phyloP scores from a whole-genome alignment of 371 early-diverging fungal genomes.

The Umbelopsis sp. region DNA sequence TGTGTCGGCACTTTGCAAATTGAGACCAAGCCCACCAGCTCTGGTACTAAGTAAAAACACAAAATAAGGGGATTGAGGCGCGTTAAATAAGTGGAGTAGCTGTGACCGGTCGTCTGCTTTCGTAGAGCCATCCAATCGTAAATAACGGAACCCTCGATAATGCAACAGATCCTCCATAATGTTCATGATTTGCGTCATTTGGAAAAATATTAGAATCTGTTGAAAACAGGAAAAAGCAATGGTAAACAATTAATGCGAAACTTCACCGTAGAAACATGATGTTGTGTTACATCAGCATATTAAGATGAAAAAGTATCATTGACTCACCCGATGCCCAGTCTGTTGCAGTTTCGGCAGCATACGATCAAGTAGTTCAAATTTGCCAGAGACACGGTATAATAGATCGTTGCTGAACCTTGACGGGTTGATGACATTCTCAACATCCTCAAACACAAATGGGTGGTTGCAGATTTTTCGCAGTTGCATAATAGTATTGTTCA shows the following conservation, averaged over 20 bases:
- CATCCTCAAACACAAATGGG: slow-evolving; percentile 97
- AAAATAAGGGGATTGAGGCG: slow-evolving; percentile 81
- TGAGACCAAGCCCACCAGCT: slow-evolving; percentile 99
- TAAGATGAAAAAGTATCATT: not conserved
- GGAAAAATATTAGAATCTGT: slow-evolving; percentile 96
- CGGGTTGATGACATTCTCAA: slow-evolving; percentile 84
- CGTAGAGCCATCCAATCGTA: slow-evolving; percentile 97
- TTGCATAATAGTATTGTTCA: slow-evolving; percentile 99
- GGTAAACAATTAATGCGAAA: not conserved
- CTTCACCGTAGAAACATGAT: too few relatives aligned
- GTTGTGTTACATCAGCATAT: too few relatives aligned
- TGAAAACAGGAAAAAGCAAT: not conserved
- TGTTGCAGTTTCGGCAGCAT: slow-evolving; percentile 89
- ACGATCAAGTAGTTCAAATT: slow-evolving; percentile 98
- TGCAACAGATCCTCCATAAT: slow-evolving; percentile 96
- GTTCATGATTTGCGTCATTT: slow-evolving; percentile 99
- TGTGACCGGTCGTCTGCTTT: slow-evolving; percentile 90
- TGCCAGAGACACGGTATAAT: slow-evolving; percentile 88
- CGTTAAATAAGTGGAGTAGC: slow-evolving; percentile 86
- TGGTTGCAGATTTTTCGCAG: slow-evolving; percentile 99
- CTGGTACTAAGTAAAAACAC: slow-evolving; percentile 98
- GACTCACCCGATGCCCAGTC: slow-evolving; percentile 82
- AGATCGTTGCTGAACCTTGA: slow-evolving; percentile 55
- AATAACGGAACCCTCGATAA: slow-evolving; percentile 76
- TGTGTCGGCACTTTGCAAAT: slow-evolving; percentile 99